These are phyloP conservation scores for Gnaphalium uliginosum DNA, from an alignment of 129 eudicot species.

Conservation along the genomic window DNA sequence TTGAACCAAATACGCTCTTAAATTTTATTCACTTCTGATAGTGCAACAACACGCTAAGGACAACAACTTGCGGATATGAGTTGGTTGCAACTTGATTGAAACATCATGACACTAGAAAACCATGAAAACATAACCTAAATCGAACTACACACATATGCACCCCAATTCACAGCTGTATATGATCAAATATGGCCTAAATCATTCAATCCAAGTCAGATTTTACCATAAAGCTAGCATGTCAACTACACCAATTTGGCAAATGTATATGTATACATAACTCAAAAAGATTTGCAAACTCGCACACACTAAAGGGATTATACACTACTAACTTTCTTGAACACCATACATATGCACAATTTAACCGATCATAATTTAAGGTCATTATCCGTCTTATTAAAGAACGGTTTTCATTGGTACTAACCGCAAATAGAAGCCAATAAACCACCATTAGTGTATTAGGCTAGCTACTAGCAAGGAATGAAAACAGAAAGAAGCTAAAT, in stretches of 20 bases:
- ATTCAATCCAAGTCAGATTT: not conserved
- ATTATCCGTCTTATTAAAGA: no score
- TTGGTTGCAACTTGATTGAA: not conserved
- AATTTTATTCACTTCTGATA: not conserved
- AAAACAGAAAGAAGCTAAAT: not conserved
- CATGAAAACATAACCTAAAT: not conserved
- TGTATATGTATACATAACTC: not conserved
- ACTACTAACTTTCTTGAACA: not conserved
- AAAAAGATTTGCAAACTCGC: no score
- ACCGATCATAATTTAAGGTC: no score
- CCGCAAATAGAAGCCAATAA: no score
- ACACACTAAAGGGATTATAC: not conserved
- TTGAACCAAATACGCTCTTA: no score
- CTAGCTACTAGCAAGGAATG: not conserved
- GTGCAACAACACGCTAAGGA: not conserved
- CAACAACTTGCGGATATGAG: not conserved
- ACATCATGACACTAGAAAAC: not conserved
- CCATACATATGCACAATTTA: not conserved
- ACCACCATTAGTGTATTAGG: not conserved
- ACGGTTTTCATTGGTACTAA: no score
- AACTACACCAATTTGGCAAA: not conserved
- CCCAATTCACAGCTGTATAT: not conserved
- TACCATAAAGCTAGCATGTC: not conserved
- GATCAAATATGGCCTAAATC: not conserved
- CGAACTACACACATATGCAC: not conserved